Conservation (phyloP, 495 filamentous ascomycete genomes). For the Hypomontagnella monticulosa region DNA sequence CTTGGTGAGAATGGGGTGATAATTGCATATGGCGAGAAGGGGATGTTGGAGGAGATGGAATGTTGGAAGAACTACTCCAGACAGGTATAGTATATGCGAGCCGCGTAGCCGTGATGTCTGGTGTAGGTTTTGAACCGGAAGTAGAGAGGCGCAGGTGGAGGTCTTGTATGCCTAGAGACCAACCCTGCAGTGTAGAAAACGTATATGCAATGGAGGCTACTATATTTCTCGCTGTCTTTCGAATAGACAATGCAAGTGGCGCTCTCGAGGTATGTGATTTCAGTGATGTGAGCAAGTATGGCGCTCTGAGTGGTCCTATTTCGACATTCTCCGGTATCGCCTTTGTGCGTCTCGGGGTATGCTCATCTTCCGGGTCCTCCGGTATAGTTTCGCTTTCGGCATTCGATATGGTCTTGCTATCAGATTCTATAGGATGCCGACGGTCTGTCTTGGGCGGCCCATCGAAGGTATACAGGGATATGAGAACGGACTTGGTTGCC, state of each 20-base stretch:
- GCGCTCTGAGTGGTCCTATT: slow-evolving; percentile 27
- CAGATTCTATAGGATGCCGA: background rate
- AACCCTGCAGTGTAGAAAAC: slow-evolving; percentile 73
- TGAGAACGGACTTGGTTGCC: slow-evolving; percentile 73
- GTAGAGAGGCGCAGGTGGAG: slow-evolving; percentile 64
- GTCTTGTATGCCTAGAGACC: slow-evolving; percentile 92
- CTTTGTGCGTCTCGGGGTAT: background rate
- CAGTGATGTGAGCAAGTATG: slow-evolving; percentile 79
- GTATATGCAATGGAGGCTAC: slow-evolving; percentile 88
- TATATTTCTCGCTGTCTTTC: slow-evolving; percentile 66
- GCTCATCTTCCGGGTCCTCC: slow-evolving; percentile 2
- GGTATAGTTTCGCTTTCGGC: slow-evolving; percentile 2
- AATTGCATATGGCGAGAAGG: slow-evolving; percentile 55
- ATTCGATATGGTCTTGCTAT: slow-evolving; percentile 19
- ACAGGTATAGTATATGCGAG: slow-evolving; percentile 56
- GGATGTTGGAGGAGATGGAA: slow-evolving; percentile 65
- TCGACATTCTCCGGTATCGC: background rate
- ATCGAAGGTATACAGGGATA: slow-evolving; percentile 78
- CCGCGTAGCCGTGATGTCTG: slow-evolving; percentile 59
- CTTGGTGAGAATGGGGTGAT: slow-evolving; percentile 35
- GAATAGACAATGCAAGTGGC: slow-evolving; percentile 81
- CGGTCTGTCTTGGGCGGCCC: slow-evolving; percentile 35
- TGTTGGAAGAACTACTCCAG: slow-evolving; percentile 3
- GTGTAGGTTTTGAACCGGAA: slow-evolving; percentile 39
- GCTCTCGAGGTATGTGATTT: slow-evolving; percentile 82